These are phyloP conservation scores for Plectranthus barbatus DNA, from an alignment of 257 asterid genomes.

Conservation along the genomic window DNA sequence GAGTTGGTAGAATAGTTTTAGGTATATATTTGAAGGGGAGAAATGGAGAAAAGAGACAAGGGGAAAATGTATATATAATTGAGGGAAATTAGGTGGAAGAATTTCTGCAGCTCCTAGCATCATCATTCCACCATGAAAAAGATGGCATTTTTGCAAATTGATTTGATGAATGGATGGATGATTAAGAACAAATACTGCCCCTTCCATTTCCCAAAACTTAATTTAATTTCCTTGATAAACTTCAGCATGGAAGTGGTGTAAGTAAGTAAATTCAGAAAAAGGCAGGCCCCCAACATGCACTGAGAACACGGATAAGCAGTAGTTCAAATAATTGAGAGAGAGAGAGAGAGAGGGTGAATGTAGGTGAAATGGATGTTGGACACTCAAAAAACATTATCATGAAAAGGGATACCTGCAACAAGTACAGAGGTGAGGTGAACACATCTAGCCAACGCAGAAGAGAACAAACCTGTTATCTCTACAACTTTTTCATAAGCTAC, in stretches of 20 bases:
- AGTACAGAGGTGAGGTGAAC: constrained; percentile 21
- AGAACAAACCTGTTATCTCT: constrained; percentile 38
- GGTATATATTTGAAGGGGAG: constrained; percentile 2
- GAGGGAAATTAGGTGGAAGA: constrained; percentile 31
- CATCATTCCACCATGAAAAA: constrained; percentile 8
- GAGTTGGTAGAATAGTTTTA: constrained; percentile 24
- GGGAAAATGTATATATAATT: constrained; percentile 14
- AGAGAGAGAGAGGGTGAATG: constrained; percentile 9
- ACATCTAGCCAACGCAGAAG: constrained; percentile 38
- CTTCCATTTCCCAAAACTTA: not conserved
- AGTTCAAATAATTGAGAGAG: constrained; percentile 19
- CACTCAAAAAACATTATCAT: constrained; percentile 12
- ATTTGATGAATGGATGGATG: too few relatives aligned
- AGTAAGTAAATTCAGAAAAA: not conserved
- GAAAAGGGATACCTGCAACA: constrained; percentile 21
- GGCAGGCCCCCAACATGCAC: constrained; percentile 4
- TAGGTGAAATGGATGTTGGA: constrained; percentile 9
- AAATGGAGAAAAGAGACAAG: constrained; percentile 26
- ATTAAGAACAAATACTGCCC: not conserved
- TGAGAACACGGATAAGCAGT: constrained; percentile 14
- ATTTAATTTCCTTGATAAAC: not conserved
- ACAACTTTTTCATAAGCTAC: constrained; percentile 16
- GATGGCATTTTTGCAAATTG: not conserved
- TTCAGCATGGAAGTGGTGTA: not conserved
- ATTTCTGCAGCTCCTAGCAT: constrained; percentile 20